Evolutionary conservation across 192 early-diverging fungal species (phyloP).

Genomic region (Coemansia sp.): DNA sequence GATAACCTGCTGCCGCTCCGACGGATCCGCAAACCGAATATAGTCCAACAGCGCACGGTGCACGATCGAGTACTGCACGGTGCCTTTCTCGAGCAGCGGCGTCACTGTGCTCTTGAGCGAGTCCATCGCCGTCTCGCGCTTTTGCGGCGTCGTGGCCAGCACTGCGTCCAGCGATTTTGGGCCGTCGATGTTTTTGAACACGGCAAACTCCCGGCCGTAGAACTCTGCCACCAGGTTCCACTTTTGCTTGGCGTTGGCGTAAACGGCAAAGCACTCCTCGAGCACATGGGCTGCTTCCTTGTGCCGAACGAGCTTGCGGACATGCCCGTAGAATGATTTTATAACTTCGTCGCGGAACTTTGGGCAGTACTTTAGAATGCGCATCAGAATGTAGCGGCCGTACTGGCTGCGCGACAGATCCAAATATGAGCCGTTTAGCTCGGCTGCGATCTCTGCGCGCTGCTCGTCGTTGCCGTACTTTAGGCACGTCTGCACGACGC

Average conservation of each 20-base stretch:
- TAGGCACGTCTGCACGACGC: constrained; percentile 87
- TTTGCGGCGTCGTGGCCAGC: constrained; percentile 50
- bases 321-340: constrained; percentile 73
- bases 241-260: constrained; percentile 73
- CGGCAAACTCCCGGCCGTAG: constrained; percentile 87
- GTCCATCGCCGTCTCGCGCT: constrained; percentile 58
- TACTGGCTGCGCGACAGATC: constrained; percentile 76
- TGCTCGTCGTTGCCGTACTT: constrained; percentile 83
- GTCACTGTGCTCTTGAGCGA: constrained; percentile 66
- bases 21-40: constrained; percentile 62
- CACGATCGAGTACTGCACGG: constrained; percentile 73
- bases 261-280: constrained; percentile 81
- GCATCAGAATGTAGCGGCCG: constrained; percentile 85
- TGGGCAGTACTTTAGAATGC: constrained; percentile 81
- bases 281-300: constrained; percentile 83
- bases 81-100: constrained; percentile 81
- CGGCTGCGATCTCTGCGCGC: constrained; percentile 73
- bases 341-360: constrained; percentile 71
- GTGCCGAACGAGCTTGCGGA: constrained; percentile 83
- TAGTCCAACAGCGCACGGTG: constrained; percentile 88
- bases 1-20: constrained; percentile 65
- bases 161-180: constrained; percentile 45
- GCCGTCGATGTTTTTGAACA: constrained; percentile 63
- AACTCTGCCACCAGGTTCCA: constrained; percentile 82
- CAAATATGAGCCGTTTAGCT: constrained; percentile 75